Evolutionary conservation across 495 filamentous ascomycete species (phyloP), one percentile per base, ranked within the genome.

Genomic region (Lasiosphaeria ovina): DNA sequence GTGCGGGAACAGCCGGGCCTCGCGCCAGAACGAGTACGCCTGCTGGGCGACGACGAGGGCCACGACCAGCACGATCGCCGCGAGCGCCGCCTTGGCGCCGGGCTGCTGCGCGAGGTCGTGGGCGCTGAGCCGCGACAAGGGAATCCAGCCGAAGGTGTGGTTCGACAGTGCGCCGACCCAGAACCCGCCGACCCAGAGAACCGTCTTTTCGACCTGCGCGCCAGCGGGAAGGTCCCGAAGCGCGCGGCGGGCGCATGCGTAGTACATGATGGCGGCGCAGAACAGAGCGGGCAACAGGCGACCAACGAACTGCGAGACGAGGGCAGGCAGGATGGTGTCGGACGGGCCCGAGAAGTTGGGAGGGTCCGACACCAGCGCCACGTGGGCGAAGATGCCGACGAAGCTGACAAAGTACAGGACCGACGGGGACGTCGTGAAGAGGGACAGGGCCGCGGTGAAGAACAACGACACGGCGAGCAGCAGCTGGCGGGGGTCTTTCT

Each of bases 101-200:
- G 90, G 90, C 60, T 96, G 89, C 63, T 87, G 81, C 48, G 84
- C 72, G 14, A 96, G 81, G 69, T 96, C 91, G 64, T 88, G 86
- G 1, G 82, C 79, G 1, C 86, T 94, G 8, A 96, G 76, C 14
- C 91, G 85, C 54, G 87, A 78, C 62, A 96, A 86, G 1, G 91
- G 91, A 62, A 96, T 91, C 74, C 85, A 83, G 51, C 88, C 88
- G 65, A 96, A 85, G 0, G 91, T 96, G 63, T 93, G 88, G 67
- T 96, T 96, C 51, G 87, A 89, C 47, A 96, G 76, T 0, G 88
- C 84, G 33, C 89, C 91, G 52, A 93, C 79, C 84, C 92, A 94
- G 42, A 83, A 85, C 9, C 80, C 80, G 2, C 89, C 88, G 9
- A 94, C 73, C 81, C 86, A 93, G 35, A 93, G 75, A n/a, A 93